Evolutionary conservation across 495 filamentous ascomycete species (phyloP).

Genomic region (Durotheca rogersii): DNA sequence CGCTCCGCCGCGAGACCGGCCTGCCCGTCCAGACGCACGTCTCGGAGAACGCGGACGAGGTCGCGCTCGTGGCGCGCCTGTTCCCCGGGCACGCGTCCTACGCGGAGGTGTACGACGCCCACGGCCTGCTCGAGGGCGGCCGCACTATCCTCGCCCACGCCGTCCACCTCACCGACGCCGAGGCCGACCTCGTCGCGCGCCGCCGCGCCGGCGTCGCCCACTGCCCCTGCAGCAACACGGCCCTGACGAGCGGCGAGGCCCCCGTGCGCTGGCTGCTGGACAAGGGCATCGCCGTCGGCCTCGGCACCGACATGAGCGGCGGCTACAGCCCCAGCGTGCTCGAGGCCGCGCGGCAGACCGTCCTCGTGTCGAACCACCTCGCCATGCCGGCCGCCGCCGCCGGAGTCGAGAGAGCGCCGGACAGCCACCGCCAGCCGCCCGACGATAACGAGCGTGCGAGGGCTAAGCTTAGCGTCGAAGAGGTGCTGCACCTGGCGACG

Average conservation of each 20-base stretch:
- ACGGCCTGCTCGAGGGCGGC: constrained; percentile 64
- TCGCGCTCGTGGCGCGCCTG: constrained; percentile 63
- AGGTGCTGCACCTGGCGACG: constrained; percentile 85
- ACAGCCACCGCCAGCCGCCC: too few relatives aligned
- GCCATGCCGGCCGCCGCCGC: constrained; percentile 55
- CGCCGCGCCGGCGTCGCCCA: constrained; percentile 70
- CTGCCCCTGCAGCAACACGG: constrained; percentile 83
- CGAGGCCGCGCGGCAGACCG: constrained; percentile 75
- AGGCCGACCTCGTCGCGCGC: constrained; percentile 60
- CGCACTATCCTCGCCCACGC: constrained; percentile 86
- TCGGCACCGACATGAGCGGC: constrained; percentile 88
- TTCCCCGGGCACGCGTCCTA: constrained; percentile 70
- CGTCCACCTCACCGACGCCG: constrained; percentile 67
- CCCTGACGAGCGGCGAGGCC: constrained; percentile 72
- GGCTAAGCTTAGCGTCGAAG: constrained; percentile 72
- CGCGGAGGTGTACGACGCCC: constrained; percentile 73
- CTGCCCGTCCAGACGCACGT: constrained; percentile 89
- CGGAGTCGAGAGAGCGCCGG: too few relatives aligned
- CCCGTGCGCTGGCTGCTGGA: constrained; percentile 72
- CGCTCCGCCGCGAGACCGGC: constrained; percentile 57
- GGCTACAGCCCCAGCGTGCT: constrained; percentile 80
- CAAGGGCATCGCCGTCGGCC: constrained; percentile 70
- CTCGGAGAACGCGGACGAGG: constrained; percentile 76
- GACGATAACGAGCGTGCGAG: constrained; percentile 33
- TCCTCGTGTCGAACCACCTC: constrained; percentile 69